Evolutionary conservation across 2,329 filamentous ascomycete species (phyloP).

Genomic region (Sclerotinia spermophila): DNA sequence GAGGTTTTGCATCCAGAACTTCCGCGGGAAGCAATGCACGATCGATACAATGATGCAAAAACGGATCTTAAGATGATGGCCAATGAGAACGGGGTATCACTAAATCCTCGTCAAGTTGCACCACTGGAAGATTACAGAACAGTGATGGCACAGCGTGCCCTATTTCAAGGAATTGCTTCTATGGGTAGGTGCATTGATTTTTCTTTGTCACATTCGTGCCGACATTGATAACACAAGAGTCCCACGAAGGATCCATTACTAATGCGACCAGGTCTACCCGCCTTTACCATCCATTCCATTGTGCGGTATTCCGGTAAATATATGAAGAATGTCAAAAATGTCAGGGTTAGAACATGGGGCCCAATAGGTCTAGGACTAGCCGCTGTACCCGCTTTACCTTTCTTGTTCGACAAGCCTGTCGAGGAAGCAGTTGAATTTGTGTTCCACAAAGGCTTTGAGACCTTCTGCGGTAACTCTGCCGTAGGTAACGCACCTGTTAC

Average conservation of each 20-base stretch:
- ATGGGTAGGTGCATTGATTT: slow-evolving; percentile 78
- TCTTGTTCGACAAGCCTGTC: slow-evolving; percentile 85
- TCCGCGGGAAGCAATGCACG: slow-evolving; percentile 38
- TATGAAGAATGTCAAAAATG: slow-evolving; percentile 79
- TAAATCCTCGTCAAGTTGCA: slow-evolving; percentile 49
- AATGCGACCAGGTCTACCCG: slow-evolving; percentile 22
- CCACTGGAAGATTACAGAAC: slow-evolving; percentile 86
- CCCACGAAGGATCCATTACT: background rate
- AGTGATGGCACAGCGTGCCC: slow-evolving; percentile 83
- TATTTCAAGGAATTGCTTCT: slow-evolving; percentile 86
- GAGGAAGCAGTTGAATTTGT: slow-evolving; percentile 87
- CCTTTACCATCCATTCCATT: slow-evolving; percentile 52
- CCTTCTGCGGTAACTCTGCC: slow-evolving; percentile 60
- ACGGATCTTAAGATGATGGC: slow-evolving; percentile 21
- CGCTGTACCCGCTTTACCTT: slow-evolving; percentile 78
- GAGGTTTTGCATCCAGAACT: slow-evolving; percentile 65
- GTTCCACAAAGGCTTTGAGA: slow-evolving; percentile 78
- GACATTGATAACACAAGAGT: background rate
- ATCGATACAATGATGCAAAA: slow-evolving; percentile 36
- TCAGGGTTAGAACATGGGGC: slow-evolving; percentile 73
- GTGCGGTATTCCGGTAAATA: slow-evolving; percentile 84
- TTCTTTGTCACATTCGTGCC: slow-evolving; percentile 39
- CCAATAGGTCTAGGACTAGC: slow-evolving; percentile 81
- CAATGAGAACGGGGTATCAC: slow-evolving; percentile 19
- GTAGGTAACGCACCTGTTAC: slow-evolving; percentile 54